Conservation (phyloP, 345 rosid species). For the Ceriops zippeliana region DNA sequence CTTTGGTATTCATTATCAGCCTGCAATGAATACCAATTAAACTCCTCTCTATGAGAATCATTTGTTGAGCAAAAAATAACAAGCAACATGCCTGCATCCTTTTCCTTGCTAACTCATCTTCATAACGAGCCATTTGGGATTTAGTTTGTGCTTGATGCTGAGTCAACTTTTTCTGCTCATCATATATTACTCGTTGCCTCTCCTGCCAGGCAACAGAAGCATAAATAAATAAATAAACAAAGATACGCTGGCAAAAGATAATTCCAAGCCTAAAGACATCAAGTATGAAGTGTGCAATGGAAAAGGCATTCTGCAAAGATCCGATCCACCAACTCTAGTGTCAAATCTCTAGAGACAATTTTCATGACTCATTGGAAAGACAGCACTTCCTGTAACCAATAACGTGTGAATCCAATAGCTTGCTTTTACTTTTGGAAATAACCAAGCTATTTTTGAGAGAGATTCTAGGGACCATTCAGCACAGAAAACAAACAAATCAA, state of each 20-base stretch:
- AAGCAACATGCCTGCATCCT: slow-evolving; percentile 83
- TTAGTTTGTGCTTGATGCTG: slow-evolving; percentile 90
- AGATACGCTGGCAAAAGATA: not conserved
- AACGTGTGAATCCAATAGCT: too few relatives aligned
- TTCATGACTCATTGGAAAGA: not conserved
- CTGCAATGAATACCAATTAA: slow-evolving; percentile 39
- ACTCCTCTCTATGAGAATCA: slow-evolving; percentile 18
- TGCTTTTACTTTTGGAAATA: too few relatives aligned
- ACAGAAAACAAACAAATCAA: too few relatives aligned
- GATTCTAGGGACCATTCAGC: too few relatives aligned
- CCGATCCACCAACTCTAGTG: not conserved
- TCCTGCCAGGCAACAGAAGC: slow-evolving; percentile 48
- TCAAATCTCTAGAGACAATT: not conserved
- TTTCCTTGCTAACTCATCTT: slow-evolving; percentile 90
- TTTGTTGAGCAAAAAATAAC: not conserved
- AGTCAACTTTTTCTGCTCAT: slow-evolving; percentile 85
- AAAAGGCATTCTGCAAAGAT: slow-evolving; percentile 1
- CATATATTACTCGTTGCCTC: slow-evolving; percentile 77
- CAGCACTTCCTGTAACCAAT: too few relatives aligned
- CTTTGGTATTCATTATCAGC: slow-evolving; percentile 88
- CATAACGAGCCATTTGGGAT: slow-evolving; percentile 93
- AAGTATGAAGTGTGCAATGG: slow-evolving; percentile 2
- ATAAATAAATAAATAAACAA: slow-evolving; percentile 2
- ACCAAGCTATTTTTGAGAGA: too few relatives aligned
- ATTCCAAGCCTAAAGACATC: slow-evolving; percentile 1